Percentiles rank a stretch among this genome's conserved stretches.
These are phyloP conservation scores for Toxicodendron radicans DNA, from an alignment of 345 rosid genomes.

Conservation along the genomic window DNA sequence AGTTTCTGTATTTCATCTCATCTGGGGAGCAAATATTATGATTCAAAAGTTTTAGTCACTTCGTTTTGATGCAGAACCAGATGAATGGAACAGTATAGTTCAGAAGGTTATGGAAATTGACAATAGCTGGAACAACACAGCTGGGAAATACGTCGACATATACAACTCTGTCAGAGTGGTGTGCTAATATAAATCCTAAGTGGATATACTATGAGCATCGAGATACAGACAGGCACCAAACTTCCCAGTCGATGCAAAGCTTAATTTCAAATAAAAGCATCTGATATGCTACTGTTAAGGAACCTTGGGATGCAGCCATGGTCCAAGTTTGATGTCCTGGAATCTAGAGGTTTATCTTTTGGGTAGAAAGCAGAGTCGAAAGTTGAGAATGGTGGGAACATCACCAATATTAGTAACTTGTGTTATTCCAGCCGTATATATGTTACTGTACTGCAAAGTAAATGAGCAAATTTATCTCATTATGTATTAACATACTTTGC, in stretches of 20 bases:
- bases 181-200: slow-evolving; percentile 1
- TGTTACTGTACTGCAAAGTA: background rate
- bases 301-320: background rate
- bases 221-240: background rate
- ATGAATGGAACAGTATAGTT: slow-evolving; percentile 41
- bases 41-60: background rate
- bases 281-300: background rate
- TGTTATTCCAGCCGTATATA: background rate
- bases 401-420: background rate
- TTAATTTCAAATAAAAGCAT: background rate
- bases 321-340: background rate
- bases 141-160: slow-evolving; percentile 44
- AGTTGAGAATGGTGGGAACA: background rate
- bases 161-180: slow-evolving; percentile 40
- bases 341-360: background rate
- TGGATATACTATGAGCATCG: background rate
- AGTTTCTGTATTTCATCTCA: background rate
- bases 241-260: background rate
- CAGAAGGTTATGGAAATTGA: slow-evolving; percentile 41
- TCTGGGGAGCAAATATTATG: background rate
- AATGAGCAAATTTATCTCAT: too few relatives aligned
- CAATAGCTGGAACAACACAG: slow-evolving; percentile 55
- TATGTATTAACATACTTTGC: too few relatives aligned
- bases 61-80: slow-evolving; percentile 36
- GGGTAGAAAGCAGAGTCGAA: background rate